A percentile compares a stretch with the other conserved stretches of the same genome.
phyloP scores from a whole-genome alignment of 805 yeast genomes.

The Barnettozyma sucrosica region DNA sequence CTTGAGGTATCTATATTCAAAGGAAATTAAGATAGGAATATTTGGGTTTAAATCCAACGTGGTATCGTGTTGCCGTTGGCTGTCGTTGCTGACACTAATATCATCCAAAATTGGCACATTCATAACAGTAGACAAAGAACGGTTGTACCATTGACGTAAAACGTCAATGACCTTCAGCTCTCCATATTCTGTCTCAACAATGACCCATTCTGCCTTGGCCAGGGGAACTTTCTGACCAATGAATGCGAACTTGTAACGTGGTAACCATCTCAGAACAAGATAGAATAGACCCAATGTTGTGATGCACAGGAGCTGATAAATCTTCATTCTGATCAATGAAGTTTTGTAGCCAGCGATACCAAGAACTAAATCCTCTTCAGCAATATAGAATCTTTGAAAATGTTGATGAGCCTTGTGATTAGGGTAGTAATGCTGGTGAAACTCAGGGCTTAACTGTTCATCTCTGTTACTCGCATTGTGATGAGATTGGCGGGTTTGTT shows the following conservation, averaged over 20 bases:
- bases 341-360: slow-evolving; percentile 88
- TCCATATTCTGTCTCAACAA: slow-evolving; percentile 90
- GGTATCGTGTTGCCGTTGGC: slow-evolving; percentile 16
- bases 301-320: slow-evolving; percentile 51
- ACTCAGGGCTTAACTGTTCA: slow-evolving; percentile 25
- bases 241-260: slow-evolving; percentile 61
- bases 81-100: slow-evolving; percentile 18
- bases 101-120: slow-evolving; percentile 27
- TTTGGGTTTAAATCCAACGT: slow-evolving; percentile 28
- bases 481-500: slow-evolving; percentile 16
- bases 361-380: slow-evolving; percentile 91
- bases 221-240: slow-evolving; percentile 63
- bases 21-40: slow-evolving; percentile 62
- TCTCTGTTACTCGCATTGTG: slow-evolving; percentile 14
- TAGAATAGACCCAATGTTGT: slow-evolving; percentile 68
- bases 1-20: slow-evolving; percentile 78
- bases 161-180: slow-evolving; percentile 62
- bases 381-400: slow-evolving; percentile 81
- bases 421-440: slow-evolving; percentile 41
- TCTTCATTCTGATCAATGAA: slow-evolving; percentile 36
- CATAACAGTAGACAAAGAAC: slow-evolving; percentile 66
- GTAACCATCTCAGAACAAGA: slow-evolving; percentile 79
- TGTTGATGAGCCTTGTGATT: slow-evolving; percentile 37
- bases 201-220: slow-evolving; percentile 87
- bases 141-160: slow-evolving; percentile 55